These are phyloP conservation scores for Torulaspora microellipsoides DNA, from an alignment of 805 yeast species.

Conservation along the genomic window DNA sequence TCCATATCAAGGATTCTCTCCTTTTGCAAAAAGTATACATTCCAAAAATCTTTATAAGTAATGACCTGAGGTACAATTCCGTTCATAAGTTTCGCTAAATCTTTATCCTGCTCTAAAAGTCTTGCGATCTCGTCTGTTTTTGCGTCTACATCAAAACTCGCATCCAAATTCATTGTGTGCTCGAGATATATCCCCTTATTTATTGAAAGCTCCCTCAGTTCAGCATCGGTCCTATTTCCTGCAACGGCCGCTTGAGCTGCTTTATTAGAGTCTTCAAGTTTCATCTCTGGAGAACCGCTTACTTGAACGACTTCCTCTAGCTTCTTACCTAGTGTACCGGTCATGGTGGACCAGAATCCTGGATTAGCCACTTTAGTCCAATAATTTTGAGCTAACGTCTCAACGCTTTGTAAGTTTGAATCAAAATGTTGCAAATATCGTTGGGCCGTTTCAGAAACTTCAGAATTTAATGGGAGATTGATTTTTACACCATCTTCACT, in stretches of 20 bases:
- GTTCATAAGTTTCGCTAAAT: constrained; percentile 52
- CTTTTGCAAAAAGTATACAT: constrained; percentile 55
- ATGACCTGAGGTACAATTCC: constrained; percentile 62
- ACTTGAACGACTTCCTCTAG: constrained; percentile 23
- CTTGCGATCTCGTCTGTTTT: constrained; percentile 49
- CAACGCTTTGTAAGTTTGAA: constrained; percentile 66
- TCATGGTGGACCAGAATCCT: constrained; percentile 29
- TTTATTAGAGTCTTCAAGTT: constrained; percentile 21
- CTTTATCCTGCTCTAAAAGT: constrained; percentile 45
- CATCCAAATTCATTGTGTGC: constrained; percentile 27
- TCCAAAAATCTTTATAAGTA: constrained; percentile 67
- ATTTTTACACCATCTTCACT: constrained; percentile 28
- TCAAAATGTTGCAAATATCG: constrained; percentile 68
- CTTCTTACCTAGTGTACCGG: constrained; percentile 18
- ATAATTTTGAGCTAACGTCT: constrained; percentile 54
- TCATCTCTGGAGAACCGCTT: constrained; percentile 4
- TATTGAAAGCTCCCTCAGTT: constrained; percentile 50
- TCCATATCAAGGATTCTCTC: constrained; percentile 56
- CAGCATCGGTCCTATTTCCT: constrained; percentile 59
- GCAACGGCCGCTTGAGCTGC: constrained; percentile 37
- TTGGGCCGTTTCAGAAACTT: constrained; percentile 44
- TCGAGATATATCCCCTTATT: constrained; percentile 43
- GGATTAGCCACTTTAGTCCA: constrained; percentile 29
- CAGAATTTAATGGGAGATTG: constrained; percentile 23
- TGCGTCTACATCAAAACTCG: constrained; percentile 38